These are phyloP conservation scores for Candida sp. DNA, from an alignment of 1,139 yeast genomes.

Conservation along the genomic window DNA sequence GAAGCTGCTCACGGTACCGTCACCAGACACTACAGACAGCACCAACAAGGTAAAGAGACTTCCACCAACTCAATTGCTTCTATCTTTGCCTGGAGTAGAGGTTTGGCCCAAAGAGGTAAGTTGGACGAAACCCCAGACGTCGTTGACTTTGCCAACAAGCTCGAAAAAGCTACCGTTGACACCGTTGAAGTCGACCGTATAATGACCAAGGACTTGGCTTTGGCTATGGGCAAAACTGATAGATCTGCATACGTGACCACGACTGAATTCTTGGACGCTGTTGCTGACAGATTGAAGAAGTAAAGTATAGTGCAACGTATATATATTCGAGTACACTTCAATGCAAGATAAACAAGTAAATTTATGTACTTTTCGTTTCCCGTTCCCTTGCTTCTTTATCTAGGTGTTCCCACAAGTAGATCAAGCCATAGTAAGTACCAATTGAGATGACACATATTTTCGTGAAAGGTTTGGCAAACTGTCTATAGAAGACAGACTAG, in stretches of 20 bases:
- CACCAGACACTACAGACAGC: slow-evolving; percentile 85
- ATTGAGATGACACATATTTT: slow-evolving; percentile 22
- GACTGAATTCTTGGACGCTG: slow-evolving; percentile 76
- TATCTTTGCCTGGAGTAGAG: slow-evolving; percentile 88
- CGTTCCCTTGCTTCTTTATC: slow-evolving; percentile 7
- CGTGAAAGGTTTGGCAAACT: slow-evolving; percentile 21
- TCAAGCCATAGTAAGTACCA: slow-evolving; percentile 20
- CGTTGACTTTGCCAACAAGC: slow-evolving; percentile 63
- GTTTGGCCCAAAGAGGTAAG: slow-evolving; percentile 80
- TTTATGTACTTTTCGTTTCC: neutral
- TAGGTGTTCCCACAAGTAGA: slow-evolving; percentile 15
- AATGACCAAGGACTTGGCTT: slow-evolving; percentile 85
- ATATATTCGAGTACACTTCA: no score
- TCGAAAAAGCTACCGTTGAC: slow-evolving; percentile 73
- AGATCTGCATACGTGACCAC: slow-evolving; percentile 75
- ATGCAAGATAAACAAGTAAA: neutral
- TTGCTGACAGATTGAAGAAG: slow-evolving; percentile 51
- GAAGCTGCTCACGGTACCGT: slow-evolving; percentile 93
- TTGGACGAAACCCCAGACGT: slow-evolving; percentile 76
- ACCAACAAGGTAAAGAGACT: slow-evolving; percentile 84
- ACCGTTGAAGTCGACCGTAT: slow-evolving; percentile 75
- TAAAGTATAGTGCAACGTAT: neutral
- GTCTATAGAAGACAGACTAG: slow-evolving; percentile 22
- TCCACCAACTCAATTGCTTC: slow-evolving; percentile 87
- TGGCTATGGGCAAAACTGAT: slow-evolving; percentile 70